A percentile compares a stretch with the other conserved stretches of the same genome.
phyloP scores from a whole-genome alignment of 1,139 yeast genomes.

The Kurtzmaniella quercitrusa region DNA sequence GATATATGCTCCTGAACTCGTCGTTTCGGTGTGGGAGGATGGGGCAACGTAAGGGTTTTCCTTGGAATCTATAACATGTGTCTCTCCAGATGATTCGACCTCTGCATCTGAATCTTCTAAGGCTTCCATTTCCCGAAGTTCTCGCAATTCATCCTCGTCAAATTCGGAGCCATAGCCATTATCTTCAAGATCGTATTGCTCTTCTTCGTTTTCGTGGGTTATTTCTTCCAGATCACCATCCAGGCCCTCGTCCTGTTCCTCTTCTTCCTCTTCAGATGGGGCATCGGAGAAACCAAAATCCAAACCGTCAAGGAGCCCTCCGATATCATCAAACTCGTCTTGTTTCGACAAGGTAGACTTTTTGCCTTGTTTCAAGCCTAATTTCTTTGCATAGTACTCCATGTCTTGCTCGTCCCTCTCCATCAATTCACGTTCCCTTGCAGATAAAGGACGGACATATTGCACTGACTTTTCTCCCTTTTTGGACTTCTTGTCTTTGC shows the following conservation, averaged over 20 bases:
- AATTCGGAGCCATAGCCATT: slow-evolving; percentile 14
- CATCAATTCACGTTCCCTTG: slow-evolving; percentile 36
- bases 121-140: slow-evolving; percentile 19
- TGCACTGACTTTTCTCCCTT: slow-evolving; percentile 9
- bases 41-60: slow-evolving; percentile 93
- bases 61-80: slow-evolving; percentile 25
- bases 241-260: slow-evolving; percentile 12
- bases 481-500: slow-evolving; percentile 10
- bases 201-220: slow-evolving; percentile 14
- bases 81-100: slow-evolving; percentile 20
- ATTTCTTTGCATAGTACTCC: slow-evolving; percentile 75
- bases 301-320: slow-evolving; percentile 72
- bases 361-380: slow-evolving; percentile 62
- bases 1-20: slow-evolving; percentile 46
- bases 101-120: slow-evolving; percentile 17
- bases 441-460: slow-evolving; percentile 5
- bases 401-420: slow-evolving; percentile 73
- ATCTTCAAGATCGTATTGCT: slow-evolving; percentile 15
- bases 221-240: slow-evolving; percentile 13
- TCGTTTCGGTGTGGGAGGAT: slow-evolving; percentile 11
- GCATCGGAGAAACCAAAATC: slow-evolving; percentile 48
- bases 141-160: slow-evolving; percentile 44
- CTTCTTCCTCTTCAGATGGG: slow-evolving; percentile 14
- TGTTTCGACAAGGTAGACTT: slow-evolving; percentile 37
- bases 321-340: slow-evolving; percentile 66